Percentiles rank a stretch among this genome's conserved stretches.
Evolutionary conservation across 257 asterid genomes (phyloP).

Genomic region (Gentiana dahurica): DNA sequence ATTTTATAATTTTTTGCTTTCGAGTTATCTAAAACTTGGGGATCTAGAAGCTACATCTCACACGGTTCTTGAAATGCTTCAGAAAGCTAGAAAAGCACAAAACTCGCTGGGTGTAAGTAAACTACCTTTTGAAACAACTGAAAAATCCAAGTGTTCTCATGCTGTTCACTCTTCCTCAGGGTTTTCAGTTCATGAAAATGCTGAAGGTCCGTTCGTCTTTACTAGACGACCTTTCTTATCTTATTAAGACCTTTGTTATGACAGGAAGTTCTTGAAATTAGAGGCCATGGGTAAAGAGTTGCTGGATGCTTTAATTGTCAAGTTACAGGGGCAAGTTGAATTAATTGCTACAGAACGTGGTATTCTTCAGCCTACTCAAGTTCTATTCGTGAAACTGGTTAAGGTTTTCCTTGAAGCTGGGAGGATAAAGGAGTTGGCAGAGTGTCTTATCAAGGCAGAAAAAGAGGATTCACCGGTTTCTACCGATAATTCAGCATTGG

Average conservation of each 20-base stretch:
- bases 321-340: conserved; percentile 58
- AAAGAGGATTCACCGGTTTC: conserved; percentile 65
- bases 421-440: conserved; percentile 57
- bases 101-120: conserved; percentile 55
- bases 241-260: conserved; percentile 49
- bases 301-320: conserved; percentile 37
- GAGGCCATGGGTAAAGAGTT: conserved; percentile 53
- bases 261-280: conserved; percentile 45
- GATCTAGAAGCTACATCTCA: conserved; percentile 66
- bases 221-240: conserved; percentile 15
- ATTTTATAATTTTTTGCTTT: conserved; percentile 65
- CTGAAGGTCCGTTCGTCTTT: conserved; percentile 15
- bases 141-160: conserved; percentile 11
- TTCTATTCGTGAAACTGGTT: conserved; percentile 55
- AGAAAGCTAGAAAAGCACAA: conserved; percentile 65
- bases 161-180: conserved; percentile 15
- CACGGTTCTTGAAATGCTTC: conserved; percentile 90
- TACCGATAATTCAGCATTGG: conserved; percentile 49
- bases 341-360: conserved; percentile 74
- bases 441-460: conserved; percentile 57
- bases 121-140: conserved; percentile 30
- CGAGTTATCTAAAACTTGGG: conserved; percentile 74
- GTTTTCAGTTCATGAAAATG: conserved; percentile 13
- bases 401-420: conserved; percentile 69
- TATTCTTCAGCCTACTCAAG: conserved; percentile 80